Evolutionary conservation across 1,139 yeast species (phyloP), one percentile per base, ranked within the genome.

Genomic region (Suhomyces wounanorum): DNA sequence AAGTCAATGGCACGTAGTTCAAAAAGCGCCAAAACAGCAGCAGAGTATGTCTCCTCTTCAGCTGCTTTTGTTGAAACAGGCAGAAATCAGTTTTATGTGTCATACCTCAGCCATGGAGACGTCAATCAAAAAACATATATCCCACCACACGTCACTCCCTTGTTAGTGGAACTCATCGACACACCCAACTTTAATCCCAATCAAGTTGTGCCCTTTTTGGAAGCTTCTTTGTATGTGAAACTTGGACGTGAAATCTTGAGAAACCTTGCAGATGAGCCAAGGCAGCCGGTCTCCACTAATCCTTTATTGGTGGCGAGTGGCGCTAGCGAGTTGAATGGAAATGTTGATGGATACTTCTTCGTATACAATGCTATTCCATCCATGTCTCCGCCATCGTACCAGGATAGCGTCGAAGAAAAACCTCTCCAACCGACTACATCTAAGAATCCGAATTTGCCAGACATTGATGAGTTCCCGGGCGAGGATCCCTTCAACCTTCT

Each of bases 251-350:
- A 82, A 37, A 76, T 83, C 13, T 66, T 87, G 38, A 77, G 76
- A 45, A 85, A 86, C 47, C 69, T 87, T 44, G 88, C 89, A 7
- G 78, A 83, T 57, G 88, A 82, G 55, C 89, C 90, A 1, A 66
- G 89, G 40, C 69, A 75, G 51, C 84, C 85, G 3, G 87, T 83
- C 0, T 77, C 82, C 38, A 84, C 90, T 7, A 83, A 82, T 52
- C 88, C 91, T 3, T 64, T 87, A 50, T 66, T 87, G 13, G 89
- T 85, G 4, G 92, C 90, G 4, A 83, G 89, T 47, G 94, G 94
- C 1, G 89, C 91, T 2, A 81, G 89, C 48, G 92, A 86, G 54
- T 67, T 87, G 56, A 86, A 87, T 63, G 91, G 90, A 1, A 74
- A 80, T 39, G 77, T 87, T n/a, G 87, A 85, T 63, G 92, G 91